Conservation (phyloP, 2,329 filamentous ascomycete species). For the Coniochaeta pulveracea region DNA sequence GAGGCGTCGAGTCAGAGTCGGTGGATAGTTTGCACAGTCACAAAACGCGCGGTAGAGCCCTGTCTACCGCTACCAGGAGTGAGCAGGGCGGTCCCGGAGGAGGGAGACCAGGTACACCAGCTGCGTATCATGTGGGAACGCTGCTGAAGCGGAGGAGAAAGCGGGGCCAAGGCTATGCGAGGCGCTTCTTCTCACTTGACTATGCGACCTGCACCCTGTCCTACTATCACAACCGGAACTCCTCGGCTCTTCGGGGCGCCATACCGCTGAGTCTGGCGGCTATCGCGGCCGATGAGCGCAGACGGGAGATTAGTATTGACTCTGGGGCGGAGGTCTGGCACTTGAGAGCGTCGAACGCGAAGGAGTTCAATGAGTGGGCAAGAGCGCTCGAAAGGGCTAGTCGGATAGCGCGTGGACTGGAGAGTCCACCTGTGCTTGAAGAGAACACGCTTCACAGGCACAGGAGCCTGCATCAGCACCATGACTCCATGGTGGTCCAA, state of each 20-base stretch:
- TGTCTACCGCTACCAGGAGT: slow-evolving; percentile 41
- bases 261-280: slow-evolving; percentile 87
- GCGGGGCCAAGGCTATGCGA: slow-evolving; percentile 85
- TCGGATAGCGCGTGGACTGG: slow-evolving; percentile 46
- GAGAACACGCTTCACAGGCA: no score
- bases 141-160: slow-evolving; percentile 86
- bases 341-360: slow-evolving; percentile 67
- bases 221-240: slow-evolving; percentile 92
- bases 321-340: slow-evolving; percentile 98
- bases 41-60: slow-evolving; percentile 20
- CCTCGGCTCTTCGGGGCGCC: slow-evolving; percentile 80
- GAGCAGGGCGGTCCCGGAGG: slow-evolving; percentile 29
- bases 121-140: slow-evolving; percentile 68
- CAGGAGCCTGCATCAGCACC: no score
- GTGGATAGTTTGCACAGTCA: slow-evolving; percentile 51
- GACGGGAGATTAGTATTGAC: slow-evolving; percentile 89
- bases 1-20: slow-evolving; percentile 38
- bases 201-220: slow-evolving; percentile 90
- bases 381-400: slow-evolving; percentile 75
- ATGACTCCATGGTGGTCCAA: slow-evolving; percentile 11
- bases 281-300: slow-evolving; percentile 78
- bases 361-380: slow-evolving; percentile 84
- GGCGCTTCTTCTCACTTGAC: slow-evolving; percentile 91
- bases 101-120: no score
- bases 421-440: slow-evolving; percentile 18